Base-by-base conservation (phyloP, 192 early-diverging fungal genomes). In the Coemansia sp. region DNA sequence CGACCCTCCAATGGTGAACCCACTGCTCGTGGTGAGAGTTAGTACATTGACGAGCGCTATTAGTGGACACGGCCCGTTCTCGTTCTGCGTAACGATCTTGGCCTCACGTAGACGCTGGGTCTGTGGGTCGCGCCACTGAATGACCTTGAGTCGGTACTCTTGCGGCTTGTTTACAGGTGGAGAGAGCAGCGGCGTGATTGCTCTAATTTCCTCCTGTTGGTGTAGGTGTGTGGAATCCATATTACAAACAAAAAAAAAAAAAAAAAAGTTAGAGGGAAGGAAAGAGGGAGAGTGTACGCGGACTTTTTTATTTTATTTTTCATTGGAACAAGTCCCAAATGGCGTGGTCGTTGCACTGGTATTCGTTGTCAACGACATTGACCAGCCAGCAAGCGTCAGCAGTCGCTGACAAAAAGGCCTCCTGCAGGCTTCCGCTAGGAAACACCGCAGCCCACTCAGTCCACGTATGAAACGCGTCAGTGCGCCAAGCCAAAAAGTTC, bases 321-420 rank as follows among this genome's bases (percentile, higher is more conserved):
- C 17, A 68, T 21, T 50, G 17, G 63, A 81, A 81, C 46, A 75
- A 19, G 4, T 65, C 36, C 72, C 71, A 81, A 52, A 81, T 74
- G 56, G 39, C 83, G 58, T 80, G 80, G 19, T 72, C 70, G 44
- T 85, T 60, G n/a, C n/a, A n/a, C 50, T 92, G 89, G 75, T 87
- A 97, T 59, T 99, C 89, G 69, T 99, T 99, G 76, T 97, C 89
- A 1, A 97, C 93, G 32, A 98, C 90, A 61, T 95, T 98, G 69
- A 97, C 86, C 66, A 99, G 71, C 81, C 90, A 97, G 85, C 90
- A 95, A 18, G 85, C 82, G 18, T 90, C 85, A 15, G 84, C 76
- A 27, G 92, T 86, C 18, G 60, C 53, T 33, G 72, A 18, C 44
- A 98, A 83, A 43, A 94, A 68, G 56, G 81, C 63, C 11, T 56